phyloP scores from a whole-genome alignment of 2,329 filamentous ascomycete genomes.

The Botrytis hyacinthi region DNA sequence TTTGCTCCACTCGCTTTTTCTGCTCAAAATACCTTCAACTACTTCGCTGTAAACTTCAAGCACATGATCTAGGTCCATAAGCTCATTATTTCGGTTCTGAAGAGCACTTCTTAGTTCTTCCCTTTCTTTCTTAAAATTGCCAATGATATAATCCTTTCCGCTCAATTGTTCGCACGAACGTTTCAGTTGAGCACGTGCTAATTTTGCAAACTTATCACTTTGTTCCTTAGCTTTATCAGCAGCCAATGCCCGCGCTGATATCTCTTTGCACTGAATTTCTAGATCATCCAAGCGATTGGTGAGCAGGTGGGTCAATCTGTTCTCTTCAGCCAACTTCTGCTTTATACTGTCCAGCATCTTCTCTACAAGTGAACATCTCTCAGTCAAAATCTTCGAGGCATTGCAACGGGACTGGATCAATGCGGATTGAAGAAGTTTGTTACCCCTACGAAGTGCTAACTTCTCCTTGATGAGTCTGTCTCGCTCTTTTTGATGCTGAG shows the following conservation, averaged over 20 bases:
- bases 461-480: neutral
- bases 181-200: neutral
- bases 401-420: neutral
- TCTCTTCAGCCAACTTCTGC: neutral
- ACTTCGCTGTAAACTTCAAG: neutral
- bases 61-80: neutral
- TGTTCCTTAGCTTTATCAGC: neutral
- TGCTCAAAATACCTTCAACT: neutral
- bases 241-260: neutral
- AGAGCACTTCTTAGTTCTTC: neutral
- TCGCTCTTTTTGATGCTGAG: neutral
- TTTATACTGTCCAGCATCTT: neutral
- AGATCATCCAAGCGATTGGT: too few relatives aligned
- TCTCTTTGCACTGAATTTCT: neutral
- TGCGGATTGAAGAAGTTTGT: neutral
- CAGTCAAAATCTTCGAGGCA: neutral
- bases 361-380: neutral
- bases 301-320: too few relatives aligned
- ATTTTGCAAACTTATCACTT: neutral
- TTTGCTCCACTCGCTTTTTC: constrained; percentile 6
- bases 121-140: neutral
- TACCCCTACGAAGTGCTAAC: neutral
- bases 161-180: too few relatives aligned
- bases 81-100: neutral
- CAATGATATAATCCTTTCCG: neutral